Conservation (phyloP, 805 yeast genomes). For the Ogataea dorogensis region DNA sequence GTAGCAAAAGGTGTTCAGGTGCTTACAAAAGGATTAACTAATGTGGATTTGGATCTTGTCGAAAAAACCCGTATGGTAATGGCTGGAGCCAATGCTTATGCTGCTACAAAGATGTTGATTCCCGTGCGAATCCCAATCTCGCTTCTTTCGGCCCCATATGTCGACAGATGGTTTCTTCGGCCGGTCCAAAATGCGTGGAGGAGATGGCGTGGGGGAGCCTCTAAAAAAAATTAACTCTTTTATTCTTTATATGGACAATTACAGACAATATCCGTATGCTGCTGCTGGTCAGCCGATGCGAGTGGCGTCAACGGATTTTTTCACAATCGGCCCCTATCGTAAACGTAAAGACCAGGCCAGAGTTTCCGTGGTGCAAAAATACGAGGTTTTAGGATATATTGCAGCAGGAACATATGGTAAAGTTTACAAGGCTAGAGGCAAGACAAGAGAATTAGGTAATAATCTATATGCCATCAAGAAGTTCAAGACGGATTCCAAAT, state of each 20-base stretch:
- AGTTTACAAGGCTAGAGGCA: conserved; percentile 80
- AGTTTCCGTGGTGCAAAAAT: conserved; percentile 75
- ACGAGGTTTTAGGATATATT: conserved; percentile 88
- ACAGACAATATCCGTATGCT: conserved; percentile 8
- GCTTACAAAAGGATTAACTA: conserved; percentile 39
- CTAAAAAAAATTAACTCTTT: not conserved
- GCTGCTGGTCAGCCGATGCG: conserved; percentile 38
- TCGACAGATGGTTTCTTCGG: conserved; percentile 34
- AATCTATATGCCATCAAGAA: conserved; percentile 83
- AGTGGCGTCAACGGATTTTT: conserved; percentile 54
- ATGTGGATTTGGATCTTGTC: conserved; percentile 24
- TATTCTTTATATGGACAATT: conserved; percentile 6
- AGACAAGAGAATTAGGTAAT: conserved; percentile 26
- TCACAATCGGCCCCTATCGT: conserved; percentile 58
- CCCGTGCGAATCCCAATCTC: conserved; percentile 33
- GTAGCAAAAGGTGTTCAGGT: conserved; percentile 46
- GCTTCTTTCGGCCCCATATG: conserved; percentile 34
- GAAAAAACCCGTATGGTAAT: conserved; percentile 31
- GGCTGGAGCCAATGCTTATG: conserved; percentile 39
- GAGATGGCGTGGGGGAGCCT: conserved; percentile 6
- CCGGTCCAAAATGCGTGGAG: conserved; percentile 25
- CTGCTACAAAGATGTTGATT: conserved; percentile 31
- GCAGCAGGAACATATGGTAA: conserved; percentile 99
- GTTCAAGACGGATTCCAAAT: conserved; percentile 91
- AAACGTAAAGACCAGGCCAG: conserved; percentile 63